Evolutionary conservation across 23 red algal species (phyloP).

Genomic region (Gracilaria gracilis): DNA sequence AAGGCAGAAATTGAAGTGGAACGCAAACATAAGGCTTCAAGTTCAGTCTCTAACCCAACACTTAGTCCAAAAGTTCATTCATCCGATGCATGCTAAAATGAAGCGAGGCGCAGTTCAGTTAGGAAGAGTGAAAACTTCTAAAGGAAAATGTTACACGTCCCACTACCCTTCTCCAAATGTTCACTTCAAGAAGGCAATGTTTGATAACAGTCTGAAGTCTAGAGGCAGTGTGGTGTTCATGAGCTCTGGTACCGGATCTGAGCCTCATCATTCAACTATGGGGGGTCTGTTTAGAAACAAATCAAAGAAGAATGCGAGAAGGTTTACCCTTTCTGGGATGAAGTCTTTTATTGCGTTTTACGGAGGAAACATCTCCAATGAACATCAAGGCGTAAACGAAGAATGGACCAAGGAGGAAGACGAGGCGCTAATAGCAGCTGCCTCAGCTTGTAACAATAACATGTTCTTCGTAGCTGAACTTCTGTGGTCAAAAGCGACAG

Average conservation of each 20-base stretch:
- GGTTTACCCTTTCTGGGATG: not conserved
- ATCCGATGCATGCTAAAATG: not conserved
- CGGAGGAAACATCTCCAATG: slow-evolving; percentile 16
- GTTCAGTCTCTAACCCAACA: not conserved
- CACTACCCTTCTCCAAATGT: not conserved
- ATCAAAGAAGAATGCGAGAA: slow-evolving; percentile 29
- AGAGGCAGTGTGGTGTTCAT: not conserved
- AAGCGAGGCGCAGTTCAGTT: not conserved
- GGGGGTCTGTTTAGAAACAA: slow-evolving; percentile 46
- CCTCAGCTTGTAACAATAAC: slow-evolving; percentile 39
- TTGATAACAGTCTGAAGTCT: not conserved
- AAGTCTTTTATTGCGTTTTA: slow-evolving; percentile 25
- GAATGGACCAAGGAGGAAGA: slow-evolving; percentile 72
- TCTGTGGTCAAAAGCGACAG: slow-evolving; percentile 21
- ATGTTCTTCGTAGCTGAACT: slow-evolving; percentile 62
- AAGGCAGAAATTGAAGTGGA: slow-evolving; percentile 36
- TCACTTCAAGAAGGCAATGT: slow-evolving; percentile 7
- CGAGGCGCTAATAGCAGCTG: slow-evolving; percentile 14
- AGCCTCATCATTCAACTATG: not conserved
- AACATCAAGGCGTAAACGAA: slow-evolving; percentile 26
- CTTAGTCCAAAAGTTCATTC: not conserved
- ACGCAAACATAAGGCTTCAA: slow-evolving; percentile 10
- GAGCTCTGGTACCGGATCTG: not conserved
- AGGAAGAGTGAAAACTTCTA: not conserved
- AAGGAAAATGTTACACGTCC: not conserved